phyloP scores from a whole-genome alignment of 345 rosid genomes.

The Kandelia obovata region DNA sequence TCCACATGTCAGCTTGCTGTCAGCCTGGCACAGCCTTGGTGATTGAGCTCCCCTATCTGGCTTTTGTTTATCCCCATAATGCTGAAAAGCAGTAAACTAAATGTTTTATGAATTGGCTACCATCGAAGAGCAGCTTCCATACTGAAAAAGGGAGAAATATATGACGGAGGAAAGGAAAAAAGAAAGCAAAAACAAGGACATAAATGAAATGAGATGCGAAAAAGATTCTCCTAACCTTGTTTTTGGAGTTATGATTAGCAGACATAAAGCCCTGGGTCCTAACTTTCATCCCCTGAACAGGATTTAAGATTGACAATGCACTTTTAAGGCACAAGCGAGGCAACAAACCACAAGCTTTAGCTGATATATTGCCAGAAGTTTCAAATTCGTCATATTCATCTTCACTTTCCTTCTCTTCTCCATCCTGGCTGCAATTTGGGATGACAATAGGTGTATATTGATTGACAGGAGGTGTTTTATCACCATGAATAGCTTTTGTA shows the following conservation, averaged over 20 bases:
- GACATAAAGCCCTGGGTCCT: conserved; percentile 39
- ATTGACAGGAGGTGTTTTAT: conserved; percentile 28
- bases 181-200: no score
- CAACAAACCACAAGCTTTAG: conserved; percentile 71
- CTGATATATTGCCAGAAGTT: conserved; percentile 36
- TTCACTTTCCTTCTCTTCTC: conserved; percentile 42
- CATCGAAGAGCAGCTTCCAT: conserved; percentile 8
- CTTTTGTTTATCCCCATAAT: conserved; percentile 40
- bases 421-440: conserved; percentile 33
- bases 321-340: conserved; percentile 67
- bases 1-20: conserved; percentile 36
- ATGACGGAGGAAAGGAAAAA: no score
- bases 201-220: background rate
- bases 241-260: conserved; percentile 27
- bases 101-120: conserved; percentile 3
- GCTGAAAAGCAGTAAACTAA: conserved; percentile 33
- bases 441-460: conserved; percentile 26
- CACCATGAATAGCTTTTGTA: conserved; percentile 31
- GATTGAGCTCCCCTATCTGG: conserved; percentile 35
- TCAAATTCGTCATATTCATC: conserved; percentile 40
- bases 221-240: conserved; percentile 39
- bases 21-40: conserved; percentile 31
- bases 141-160: background rate
- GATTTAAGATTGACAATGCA: conserved; percentile 51
- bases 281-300: conserved; percentile 54